phyloP scores from a whole-genome alignment of 2,329 filamentous ascomycete species.

The Lecanicillium sp. region DNA sequence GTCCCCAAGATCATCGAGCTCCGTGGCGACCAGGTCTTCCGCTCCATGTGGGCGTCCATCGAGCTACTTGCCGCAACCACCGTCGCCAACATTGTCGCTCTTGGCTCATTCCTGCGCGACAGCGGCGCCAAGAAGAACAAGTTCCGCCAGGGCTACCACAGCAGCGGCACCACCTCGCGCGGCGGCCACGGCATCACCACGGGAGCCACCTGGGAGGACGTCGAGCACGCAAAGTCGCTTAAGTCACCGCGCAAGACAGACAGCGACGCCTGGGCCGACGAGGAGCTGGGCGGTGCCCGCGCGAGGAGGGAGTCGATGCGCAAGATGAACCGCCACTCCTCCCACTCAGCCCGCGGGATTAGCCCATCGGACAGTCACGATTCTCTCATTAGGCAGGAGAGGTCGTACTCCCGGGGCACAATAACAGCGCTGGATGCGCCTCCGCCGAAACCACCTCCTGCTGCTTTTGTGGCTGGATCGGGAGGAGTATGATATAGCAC shows the following conservation, averaged over 20 bases:
- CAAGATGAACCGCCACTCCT: slow-evolving; percentile 8
- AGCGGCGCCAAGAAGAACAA: slow-evolving; percentile 79
- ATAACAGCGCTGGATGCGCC: background rate
- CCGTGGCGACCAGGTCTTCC: slow-evolving; percentile 69
- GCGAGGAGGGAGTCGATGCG: slow-evolving; percentile 1
- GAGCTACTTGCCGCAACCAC: slow-evolving; percentile 81
- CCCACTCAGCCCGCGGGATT: background rate
- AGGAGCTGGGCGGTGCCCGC: background rate
- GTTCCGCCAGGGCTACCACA: slow-evolving; percentile 55
- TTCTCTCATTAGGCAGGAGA: slow-evolving; percentile 10
- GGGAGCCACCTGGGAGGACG: slow-evolving; percentile 21
- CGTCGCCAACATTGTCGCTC: slow-evolving; percentile 77
- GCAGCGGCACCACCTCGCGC: slow-evolving; percentile 21
- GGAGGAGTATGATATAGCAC: too few relatives aligned
- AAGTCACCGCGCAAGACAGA: slow-evolving; percentile 7
- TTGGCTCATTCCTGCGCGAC: slow-evolving; percentile 85
- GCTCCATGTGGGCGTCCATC: slow-evolving; percentile 77
- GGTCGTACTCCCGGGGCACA: slow-evolving; percentile 1
- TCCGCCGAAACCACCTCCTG: slow-evolving; percentile 1
- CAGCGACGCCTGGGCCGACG: slow-evolving; percentile 13
- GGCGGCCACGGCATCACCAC: slow-evolving; percentile 19
- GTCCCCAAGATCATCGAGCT: slow-evolving; percentile 65
- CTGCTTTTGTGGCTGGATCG: slow-evolving; percentile 9
- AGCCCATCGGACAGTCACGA: slow-evolving; percentile 13
- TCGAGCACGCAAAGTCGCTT: slow-evolving; percentile 17